Evolutionary conservation across 306 rosid species (phyloP).

Genomic region (Prosopis cineraria): DNA sequence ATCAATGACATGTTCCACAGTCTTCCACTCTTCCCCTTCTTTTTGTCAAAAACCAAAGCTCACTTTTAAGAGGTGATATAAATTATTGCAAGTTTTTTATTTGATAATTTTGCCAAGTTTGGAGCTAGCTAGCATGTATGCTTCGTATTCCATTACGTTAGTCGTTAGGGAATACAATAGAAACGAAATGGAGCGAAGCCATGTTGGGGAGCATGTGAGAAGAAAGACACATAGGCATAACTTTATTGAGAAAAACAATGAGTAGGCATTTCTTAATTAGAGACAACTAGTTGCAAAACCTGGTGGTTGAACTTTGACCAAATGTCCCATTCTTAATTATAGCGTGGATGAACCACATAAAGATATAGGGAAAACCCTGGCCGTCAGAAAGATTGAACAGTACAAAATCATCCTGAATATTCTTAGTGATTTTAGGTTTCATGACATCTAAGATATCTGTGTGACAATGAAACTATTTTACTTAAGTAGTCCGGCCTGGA

Average conservation of each 20-base stretch:
- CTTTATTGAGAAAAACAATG: slow-evolving; percentile 45
- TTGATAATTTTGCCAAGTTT: slow-evolving; percentile 26
- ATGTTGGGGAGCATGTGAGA: slow-evolving; percentile 47
- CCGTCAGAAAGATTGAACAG: neutral
- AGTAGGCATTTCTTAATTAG: slow-evolving; percentile 31
- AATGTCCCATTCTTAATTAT: slow-evolving; percentile 21
- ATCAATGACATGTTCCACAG: slow-evolving; percentile 46
- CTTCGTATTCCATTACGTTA: slow-evolving; percentile 22
- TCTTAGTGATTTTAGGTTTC: neutral
- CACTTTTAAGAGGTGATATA: slow-evolving; percentile 30
- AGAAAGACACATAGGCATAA: slow-evolving; percentile 33
- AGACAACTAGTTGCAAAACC: slow-evolving; percentile 30
- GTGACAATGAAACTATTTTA: neutral
- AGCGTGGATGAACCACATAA: neutral
- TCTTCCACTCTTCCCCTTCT: slow-evolving; percentile 13
- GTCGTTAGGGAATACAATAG: slow-evolving; percentile 27
- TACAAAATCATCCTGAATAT: neutral
- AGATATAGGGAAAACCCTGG: neutral
- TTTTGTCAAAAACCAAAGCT: slow-evolving; percentile 33
- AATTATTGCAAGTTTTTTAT: slow-evolving; percentile 13
- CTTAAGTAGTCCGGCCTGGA: neutral
- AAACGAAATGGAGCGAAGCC: slow-evolving; percentile 30
- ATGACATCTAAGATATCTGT: neutral
- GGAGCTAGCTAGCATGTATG: slow-evolving; percentile 31
- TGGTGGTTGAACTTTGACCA: slow-evolving; percentile 36